Conservation (phyloP, 306 rosid genomes). For the Astragalus glycyphyllos region DNA sequence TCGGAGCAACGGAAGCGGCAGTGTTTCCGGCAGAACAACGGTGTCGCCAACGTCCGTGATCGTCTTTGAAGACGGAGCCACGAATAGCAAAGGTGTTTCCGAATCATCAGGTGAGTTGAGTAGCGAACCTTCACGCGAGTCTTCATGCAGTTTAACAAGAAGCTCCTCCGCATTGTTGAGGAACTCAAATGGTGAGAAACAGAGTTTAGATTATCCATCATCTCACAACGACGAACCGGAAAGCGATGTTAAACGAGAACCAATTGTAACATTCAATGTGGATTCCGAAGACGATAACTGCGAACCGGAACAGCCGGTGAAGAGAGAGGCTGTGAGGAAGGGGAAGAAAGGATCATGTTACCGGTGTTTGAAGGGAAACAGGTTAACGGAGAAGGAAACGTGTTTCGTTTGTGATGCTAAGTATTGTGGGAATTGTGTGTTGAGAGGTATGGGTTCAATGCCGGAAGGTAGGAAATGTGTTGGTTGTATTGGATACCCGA, state of each 20-base stretch:
- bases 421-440: constrained; percentile 87
- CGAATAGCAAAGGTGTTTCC: constrained; percentile 49
- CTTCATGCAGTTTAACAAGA: constrained; percentile 54
- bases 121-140: constrained; percentile 65
- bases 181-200: constrained; percentile 53
- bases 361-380: constrained; percentile 76
- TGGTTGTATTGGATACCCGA: constrained; percentile 78
- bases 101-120: constrained; percentile 69
- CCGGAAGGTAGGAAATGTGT: constrained; percentile 99
- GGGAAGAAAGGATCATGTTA: constrained; percentile 88
- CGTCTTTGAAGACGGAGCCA: constrained; percentile 68
- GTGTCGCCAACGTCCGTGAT: constrained; percentile 89
- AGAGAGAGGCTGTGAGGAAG: constrained; percentile 56
- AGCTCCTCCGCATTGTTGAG: constrained; percentile 53
- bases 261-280: constrained; percentile 53
- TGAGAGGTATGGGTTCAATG: constrained; percentile 99
- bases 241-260: constrained; percentile 49
- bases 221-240: constrained; percentile 56
- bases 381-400: constrained; percentile 88
- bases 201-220: constrained; percentile 82
- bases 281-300: constrained; percentile 62
- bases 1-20: constrained; percentile 42
- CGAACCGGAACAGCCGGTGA: constrained; percentile 54
- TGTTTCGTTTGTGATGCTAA: constrained; percentile 96
- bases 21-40: constrained; percentile 51